Evolutionary conservation across 2,329 filamentous ascomycete species (phyloP).

Genomic region (Phoma sp.): DNA sequence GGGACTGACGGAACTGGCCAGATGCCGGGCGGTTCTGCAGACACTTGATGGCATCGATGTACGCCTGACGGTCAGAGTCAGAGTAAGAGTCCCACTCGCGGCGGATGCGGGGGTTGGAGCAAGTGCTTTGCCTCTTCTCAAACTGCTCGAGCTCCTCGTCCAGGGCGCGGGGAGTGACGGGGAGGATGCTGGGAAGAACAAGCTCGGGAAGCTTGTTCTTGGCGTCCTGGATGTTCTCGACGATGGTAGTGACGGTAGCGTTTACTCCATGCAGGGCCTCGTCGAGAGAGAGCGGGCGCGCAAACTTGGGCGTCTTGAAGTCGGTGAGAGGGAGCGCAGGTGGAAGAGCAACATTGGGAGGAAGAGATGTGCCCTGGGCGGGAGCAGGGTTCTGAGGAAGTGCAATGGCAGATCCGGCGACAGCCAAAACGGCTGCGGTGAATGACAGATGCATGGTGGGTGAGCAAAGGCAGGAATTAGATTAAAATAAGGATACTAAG

Average conservation of each 20-base stretch:
- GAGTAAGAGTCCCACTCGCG: conserved; percentile 42
- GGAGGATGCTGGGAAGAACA: conserved; percentile 11
- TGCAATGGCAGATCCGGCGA: conserved; percentile 16
- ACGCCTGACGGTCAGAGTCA: conserved; percentile 33
- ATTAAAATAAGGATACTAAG: conserved; percentile 17
- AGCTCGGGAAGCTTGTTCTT: conserved; percentile 20
- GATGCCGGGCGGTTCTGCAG: conserved; percentile 31
- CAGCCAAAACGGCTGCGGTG: conserved; percentile 18
- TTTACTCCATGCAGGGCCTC: conserved; percentile 21
- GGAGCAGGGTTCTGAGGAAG: conserved; percentile 20
- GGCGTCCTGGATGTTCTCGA: conserved; percentile 17
- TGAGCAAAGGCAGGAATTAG: conserved; percentile 15
- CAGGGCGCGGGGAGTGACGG: conserved; percentile 9
- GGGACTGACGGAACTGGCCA: conserved; percentile 35
- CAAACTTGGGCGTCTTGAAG: conserved; percentile 24
- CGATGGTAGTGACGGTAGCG: conserved; percentile 26
- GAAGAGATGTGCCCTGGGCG: conserved; percentile 14
- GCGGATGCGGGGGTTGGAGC: conserved; percentile 39
- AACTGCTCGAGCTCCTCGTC: conserved; percentile 18
- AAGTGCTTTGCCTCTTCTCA: conserved; percentile 28
- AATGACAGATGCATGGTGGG: conserved; percentile 17
- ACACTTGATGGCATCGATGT: conserved; percentile 40
- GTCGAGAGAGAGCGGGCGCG: conserved; percentile 19
- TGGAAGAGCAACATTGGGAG: conserved; percentile 2
- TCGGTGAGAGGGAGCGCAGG: conserved; percentile 14